Percentiles rank a stretch among this genome's conserved stretches.
Evolutionary conservation across 129 eudicot genomes (phyloP).

Genomic region (Heracleum sosnowskyi): DNA sequence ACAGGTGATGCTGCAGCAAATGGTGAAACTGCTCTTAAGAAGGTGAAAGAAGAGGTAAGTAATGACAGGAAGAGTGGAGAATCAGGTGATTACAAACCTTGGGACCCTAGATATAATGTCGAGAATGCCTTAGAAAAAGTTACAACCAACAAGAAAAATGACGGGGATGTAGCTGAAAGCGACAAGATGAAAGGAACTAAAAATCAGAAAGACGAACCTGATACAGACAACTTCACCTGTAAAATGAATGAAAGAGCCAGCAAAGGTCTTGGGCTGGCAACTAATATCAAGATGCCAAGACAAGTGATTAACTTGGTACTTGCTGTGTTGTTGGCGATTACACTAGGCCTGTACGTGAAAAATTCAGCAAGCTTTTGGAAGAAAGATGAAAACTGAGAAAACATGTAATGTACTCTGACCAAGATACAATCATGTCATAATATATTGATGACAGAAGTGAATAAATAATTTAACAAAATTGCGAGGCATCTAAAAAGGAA

Average conservation of each 20-base stretch:
- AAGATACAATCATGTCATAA: not conserved
- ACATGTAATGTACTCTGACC: not conserved
- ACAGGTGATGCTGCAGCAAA: not conserved
- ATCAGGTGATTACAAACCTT: not conserved
- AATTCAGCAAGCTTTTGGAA: conserved; percentile 24
- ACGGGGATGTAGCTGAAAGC: not conserved
- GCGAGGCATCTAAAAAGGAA: not conserved
- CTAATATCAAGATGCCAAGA: conserved; percentile 7
- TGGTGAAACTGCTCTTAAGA: not conserved
- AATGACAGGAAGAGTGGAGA: not conserved
- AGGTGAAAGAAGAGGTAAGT: not conserved
- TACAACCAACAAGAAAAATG: not conserved
- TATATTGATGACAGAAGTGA: not conserved
- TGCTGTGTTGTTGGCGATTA: conserved; percentile 32
- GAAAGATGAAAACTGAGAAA: conserved; percentile 10
- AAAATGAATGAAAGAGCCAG: not conserved
- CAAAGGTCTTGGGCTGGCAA: not conserved
- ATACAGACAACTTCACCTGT: not conserved
- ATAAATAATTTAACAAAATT: not conserved
- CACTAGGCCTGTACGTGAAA: conserved; percentile 35
- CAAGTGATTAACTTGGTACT: conserved; percentile 25
- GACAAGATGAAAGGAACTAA: not conserved
- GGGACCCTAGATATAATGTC: not conserved
- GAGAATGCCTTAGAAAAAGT: not conserved
- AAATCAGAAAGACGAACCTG: not conserved